Evolutionary conservation across 169 alveolate genomes (phyloP).

Genomic region (Babesia sp.): DNA sequence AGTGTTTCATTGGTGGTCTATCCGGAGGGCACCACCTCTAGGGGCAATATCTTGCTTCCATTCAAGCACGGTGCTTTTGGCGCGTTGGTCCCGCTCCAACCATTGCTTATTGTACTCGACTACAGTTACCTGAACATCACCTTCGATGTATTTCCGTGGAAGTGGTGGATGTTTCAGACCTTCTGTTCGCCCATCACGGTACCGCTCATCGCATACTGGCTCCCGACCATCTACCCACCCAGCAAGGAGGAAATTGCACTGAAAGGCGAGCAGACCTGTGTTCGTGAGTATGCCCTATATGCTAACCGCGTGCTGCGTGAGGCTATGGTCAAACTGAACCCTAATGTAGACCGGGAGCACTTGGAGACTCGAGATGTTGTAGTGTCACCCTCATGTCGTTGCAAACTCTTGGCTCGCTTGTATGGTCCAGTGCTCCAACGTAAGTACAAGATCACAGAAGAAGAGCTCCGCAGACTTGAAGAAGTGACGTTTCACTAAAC

Average conservation of each 20-base stretch:
- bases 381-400: neutral
- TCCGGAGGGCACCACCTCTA: conserved; percentile 18
- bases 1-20: conserved; percentile 3
- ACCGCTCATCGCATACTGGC: conserved; percentile 23
- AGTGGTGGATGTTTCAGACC: conserved; percentile 9
- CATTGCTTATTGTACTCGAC: conserved; percentile 10
- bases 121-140: conserved; percentile 11
- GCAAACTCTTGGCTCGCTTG: conserved; percentile 1
- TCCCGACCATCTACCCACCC: conserved; percentile 16
- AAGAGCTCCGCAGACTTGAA: neutral
- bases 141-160: conserved; percentile 19
- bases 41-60: conserved; percentile 21
- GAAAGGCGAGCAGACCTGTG: conserved; percentile 14
- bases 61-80: conserved; percentile 27
- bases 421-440: conserved; percentile 15
- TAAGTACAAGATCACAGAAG: neutral
- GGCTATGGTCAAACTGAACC: conserved; percentile 25
- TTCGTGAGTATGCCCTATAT: conserved; percentile 5
- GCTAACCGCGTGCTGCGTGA: conserved; percentile 22
- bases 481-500: conserved; percentile 1
- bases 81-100: conserved; percentile 27
- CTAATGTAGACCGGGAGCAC: conserved; percentile 11
- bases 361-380: neutral
- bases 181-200: neutral
- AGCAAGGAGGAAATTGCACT: neutral